Evolutionary conservation across 225 moss, liverwort and hornwort species (phyloP).

Genomic region (Bryum argenteum): DNA sequence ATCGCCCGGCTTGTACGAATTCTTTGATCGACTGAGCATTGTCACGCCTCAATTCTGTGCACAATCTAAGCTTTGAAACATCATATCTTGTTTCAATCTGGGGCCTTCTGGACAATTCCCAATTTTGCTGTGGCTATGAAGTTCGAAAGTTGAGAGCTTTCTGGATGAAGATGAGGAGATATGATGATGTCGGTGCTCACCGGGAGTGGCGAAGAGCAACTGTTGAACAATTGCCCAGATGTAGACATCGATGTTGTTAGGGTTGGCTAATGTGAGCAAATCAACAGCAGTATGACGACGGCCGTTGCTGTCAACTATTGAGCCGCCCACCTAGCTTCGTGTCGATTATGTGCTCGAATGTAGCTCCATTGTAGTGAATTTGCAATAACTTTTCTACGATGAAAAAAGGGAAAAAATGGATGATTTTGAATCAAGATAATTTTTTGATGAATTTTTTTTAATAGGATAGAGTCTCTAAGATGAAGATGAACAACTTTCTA

Average conservation of each 20-base stretch:
- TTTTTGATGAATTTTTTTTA: too few species aligned
- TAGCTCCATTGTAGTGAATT: conserved; percentile 66
- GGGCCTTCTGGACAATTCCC: not conserved
- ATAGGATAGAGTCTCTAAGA: too few species aligned
- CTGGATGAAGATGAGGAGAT: too few species aligned
- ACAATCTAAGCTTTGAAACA: not conserved
- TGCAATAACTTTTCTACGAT: too few species aligned
- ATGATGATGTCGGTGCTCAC: conserved; percentile 14
- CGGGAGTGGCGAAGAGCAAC: conserved; percentile 37
- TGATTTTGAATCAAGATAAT: too few species aligned
- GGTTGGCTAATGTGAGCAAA: conserved; percentile 64
- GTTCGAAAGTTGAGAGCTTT: not conserved
- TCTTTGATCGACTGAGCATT: not conserved
- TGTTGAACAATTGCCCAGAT: conserved; percentile 62
- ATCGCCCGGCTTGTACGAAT: not conserved
- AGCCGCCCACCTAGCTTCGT: conserved; percentile 86
- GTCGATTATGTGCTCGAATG: conserved; percentile 67
- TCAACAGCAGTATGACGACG: conserved; percentile 82
- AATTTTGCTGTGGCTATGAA: not conserved
- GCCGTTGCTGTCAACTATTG: conserved; percentile 65
- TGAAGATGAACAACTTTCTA: too few species aligned
- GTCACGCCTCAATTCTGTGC: not conserved
- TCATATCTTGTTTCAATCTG: too few species aligned
- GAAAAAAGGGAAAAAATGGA: too few species aligned
- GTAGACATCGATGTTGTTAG: conserved; percentile 58